Evolutionary conservation across 1,284 basidiomycete genomes (phyloP), one percentile per base, ranked within the genome.

Genomic region (Baeospora myosura): DNA sequence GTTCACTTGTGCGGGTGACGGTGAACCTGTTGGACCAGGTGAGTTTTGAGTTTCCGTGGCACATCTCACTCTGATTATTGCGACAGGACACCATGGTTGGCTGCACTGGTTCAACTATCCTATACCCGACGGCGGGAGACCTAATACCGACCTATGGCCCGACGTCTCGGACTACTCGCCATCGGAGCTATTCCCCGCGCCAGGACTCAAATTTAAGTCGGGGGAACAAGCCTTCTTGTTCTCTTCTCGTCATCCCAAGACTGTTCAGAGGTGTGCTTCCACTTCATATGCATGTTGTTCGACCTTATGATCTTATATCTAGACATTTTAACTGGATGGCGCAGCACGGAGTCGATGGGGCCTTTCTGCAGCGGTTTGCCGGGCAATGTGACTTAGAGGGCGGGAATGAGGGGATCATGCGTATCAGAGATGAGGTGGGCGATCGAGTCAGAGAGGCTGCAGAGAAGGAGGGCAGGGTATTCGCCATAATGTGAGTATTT

Each of bases 311-410:
- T 20, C 12, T 4, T 20, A 14, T 11, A 34, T 2, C n/a, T 38
- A 74, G 80, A 17, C 86, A 89, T 54, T 88, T 88, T 55, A 72
- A 78, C 49, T 87, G 82, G 82, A 88, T 88, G 86, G 84, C 84
- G 5, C 62, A 74, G 47, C 79, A 86, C 48, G 76, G 77, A 33
- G 72, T 89, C 17, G 82, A 88, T 48, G 86, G 86, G 5, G 81
- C 73, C 2, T 86, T 89, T 55, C 56, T 88, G 12, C 86, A 88
- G 55, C 76, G 86, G 3, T 87, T 88, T 54, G 71, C 72, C 0
- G 69, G 73, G 0, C 72, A 84, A 50, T 76, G 74, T 34, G 81
- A 86, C 52, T 43, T 76, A 20, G 73, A 74, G 40, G 54, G 57
- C 2, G 73, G 75, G 0, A 74, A 72, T 40, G 60, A 70, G 29